Conservation (phyloP, 2,329 filamentous ascomycete genomes). For the Venturia carpophila region DNA sequence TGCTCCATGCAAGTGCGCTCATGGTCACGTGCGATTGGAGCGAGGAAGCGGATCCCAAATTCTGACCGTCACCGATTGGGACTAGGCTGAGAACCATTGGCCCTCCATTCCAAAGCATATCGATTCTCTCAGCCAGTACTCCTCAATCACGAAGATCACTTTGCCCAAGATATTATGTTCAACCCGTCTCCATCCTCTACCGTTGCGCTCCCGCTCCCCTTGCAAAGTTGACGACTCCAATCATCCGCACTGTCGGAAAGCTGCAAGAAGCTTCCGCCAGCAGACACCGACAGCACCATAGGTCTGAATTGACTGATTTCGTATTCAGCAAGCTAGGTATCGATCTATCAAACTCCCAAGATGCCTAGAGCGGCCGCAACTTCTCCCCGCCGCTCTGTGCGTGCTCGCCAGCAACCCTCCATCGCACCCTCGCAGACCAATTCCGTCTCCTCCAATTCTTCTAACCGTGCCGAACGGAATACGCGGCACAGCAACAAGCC, state of each 20-base stretch:
- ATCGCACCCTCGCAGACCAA: conserved; percentile 59
- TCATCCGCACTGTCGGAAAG: conserved; percentile 4
- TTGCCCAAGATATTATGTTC: neutral
- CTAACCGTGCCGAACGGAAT: conserved; percentile 65
- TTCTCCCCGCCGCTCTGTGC: conserved; percentile 81
- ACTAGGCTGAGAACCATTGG: conserved; percentile 5
- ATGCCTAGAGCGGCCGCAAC: conserved; percentile 31
- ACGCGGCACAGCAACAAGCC: conserved; percentile 59
- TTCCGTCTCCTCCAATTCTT: conserved; percentile 64
- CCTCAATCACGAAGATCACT: neutral
- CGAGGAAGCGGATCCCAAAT: neutral
- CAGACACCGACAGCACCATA: neutral
- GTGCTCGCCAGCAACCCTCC: conserved; percentile 54
- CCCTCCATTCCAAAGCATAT: conserved; percentile 2
- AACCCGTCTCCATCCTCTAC: neutral
- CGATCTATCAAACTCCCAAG: neutral
- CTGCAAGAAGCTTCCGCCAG: neutral
- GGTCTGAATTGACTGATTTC: neutral
- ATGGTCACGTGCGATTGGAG: neutral
- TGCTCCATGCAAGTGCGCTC: neutral
- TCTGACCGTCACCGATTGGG: neutral
- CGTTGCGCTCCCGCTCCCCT: neutral
- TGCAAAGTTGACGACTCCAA: neutral
- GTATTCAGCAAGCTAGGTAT: neutral
- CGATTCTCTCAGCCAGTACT: conserved; percentile 6